A percentile compares a stretch with the other conserved stretches of the same genome.
These are phyloP conservation scores for Groenewaldozyma auringiensis DNA, from an alignment of 1,139 yeast species.

Conservation along the genomic window DNA sequence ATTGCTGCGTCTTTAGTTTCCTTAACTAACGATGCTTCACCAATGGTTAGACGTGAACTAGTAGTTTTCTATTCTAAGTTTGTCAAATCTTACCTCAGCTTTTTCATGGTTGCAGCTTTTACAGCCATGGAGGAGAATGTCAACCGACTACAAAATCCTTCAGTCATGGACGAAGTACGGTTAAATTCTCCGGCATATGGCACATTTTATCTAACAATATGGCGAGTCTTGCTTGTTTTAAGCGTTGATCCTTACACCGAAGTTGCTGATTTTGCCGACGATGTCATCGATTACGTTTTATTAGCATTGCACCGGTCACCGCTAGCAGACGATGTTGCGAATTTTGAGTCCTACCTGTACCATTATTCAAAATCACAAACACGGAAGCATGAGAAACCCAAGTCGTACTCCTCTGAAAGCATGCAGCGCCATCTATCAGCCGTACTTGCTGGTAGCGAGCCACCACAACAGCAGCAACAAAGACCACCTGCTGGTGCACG, in stretches of 20 bases:
- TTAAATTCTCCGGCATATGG: conserved; percentile 60
- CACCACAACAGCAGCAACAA: neutral
- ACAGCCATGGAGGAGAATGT: conserved; percentile 79
- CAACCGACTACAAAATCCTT: conserved; percentile 55
- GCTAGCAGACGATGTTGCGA: conserved; percentile 33
- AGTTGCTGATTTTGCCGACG: conserved; percentile 66
- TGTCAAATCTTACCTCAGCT: conserved; percentile 59
- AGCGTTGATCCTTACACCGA: conserved; percentile 88
- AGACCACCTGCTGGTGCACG: neutral
- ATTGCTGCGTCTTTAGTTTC: conserved; percentile 39
- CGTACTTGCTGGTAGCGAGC: neutral
- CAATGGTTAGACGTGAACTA: conserved; percentile 80
- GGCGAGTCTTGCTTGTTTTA: conserved; percentile 76
- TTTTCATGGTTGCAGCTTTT: conserved; percentile 82
- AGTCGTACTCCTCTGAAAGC: conserved; percentile 6
- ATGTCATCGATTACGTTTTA: conserved; percentile 68
- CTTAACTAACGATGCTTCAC: conserved; percentile 75
- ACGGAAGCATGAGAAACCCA: neutral
- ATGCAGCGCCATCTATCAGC: conserved; percentile 5
- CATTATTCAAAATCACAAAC: conserved; percentile 3
- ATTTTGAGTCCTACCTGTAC: conserved; percentile 11
- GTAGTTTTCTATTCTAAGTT: conserved; percentile 70
- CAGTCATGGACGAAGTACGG: conserved; percentile 45
- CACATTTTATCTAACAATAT: conserved; percentile 68
- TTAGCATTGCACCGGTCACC: conserved; percentile 55